A percentile compares a stretch with the other conserved stretches of the same genome.
These are phyloP conservation scores for Zymoseptoria brevis DNA, from an alignment of 2,329 filamentous ascomycete species.

Conservation along the genomic window DNA sequence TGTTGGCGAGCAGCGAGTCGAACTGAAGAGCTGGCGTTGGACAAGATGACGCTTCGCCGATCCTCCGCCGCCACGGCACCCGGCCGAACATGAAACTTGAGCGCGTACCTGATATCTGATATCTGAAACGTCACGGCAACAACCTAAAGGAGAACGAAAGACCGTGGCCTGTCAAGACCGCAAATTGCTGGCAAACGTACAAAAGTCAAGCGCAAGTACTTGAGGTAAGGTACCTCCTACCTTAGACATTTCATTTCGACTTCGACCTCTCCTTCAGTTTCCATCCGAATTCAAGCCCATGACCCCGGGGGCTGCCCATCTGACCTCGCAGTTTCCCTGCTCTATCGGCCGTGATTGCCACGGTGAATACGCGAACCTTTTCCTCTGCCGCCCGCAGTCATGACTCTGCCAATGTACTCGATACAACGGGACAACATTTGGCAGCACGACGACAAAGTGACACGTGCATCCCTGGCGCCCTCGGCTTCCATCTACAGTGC, in stretches of 20 bases:
- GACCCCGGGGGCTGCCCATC: too few relatives aligned
- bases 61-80: not conserved
- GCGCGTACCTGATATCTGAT: not conserved
- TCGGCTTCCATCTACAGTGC: slow-evolving; percentile 30
- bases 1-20: not conserved
- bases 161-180: too few relatives aligned
- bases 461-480: slow-evolving; percentile 28
- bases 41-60: not conserved
- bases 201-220: too few relatives aligned
- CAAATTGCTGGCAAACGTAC: too few relatives aligned
- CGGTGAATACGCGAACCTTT: not conserved
- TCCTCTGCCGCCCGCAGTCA: not conserved
- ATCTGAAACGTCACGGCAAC: not conserved
- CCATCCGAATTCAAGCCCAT: too few relatives aligned
- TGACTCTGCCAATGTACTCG: not conserved
- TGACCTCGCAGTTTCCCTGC: too few relatives aligned
- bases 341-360: not conserved
- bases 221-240: too few relatives aligned
- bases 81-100: not conserved
- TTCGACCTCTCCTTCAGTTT: too few relatives aligned
- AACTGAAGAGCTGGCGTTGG: not conserved
- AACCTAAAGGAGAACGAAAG: not conserved
- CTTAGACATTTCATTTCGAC: too few relatives aligned
- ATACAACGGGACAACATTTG: not conserved
- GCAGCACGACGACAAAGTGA: slow-evolving; percentile 1